Evolutionary conservation across 2,329 filamentous ascomycete genomes (phyloP).

Genomic region (Nemania diffusa): DNA sequence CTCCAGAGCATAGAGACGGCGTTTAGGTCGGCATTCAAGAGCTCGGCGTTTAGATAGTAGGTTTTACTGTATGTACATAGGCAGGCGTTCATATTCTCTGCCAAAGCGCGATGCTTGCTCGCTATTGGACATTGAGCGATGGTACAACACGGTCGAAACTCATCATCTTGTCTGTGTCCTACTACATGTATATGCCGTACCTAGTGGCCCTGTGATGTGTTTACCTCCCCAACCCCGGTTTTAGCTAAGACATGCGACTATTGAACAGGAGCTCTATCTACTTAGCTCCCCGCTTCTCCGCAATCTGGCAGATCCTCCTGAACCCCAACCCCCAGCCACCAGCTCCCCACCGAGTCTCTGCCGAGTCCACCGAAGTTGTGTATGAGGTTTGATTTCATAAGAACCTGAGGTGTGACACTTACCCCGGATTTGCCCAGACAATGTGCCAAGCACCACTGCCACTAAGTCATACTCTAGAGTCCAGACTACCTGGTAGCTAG

Average conservation of each 20-base stretch:
- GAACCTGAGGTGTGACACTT: not conserved
- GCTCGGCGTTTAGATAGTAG: slow-evolving; percentile 5
- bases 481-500: slow-evolving; percentile 4
- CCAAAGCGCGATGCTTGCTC: not conserved
- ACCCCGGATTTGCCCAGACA: not conserved
- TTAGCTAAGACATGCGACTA: not conserved
- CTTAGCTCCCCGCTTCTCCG: slow-evolving; percentile 29
- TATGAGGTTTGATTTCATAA: not conserved
- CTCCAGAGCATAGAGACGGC: slow-evolving; percentile 28
- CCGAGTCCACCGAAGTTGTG: not conserved
- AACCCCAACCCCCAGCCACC: not conserved
- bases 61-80: slow-evolving; percentile 8
- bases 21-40: slow-evolving; percentile 23
- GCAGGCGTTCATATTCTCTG: slow-evolving; percentile 3
- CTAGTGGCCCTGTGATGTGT: not conserved
- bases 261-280: not conserved
- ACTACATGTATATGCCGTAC: not conserved
- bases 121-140: not conserved
- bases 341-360: not conserved
- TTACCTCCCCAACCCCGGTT: not conserved
- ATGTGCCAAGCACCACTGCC: slow-evolving; percentile 1
- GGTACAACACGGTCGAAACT: not conserved
- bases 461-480: slow-evolving; percentile 1
- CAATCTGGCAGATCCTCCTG: slow-evolving; percentile 8
- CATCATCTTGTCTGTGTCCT: not conserved